Evolutionary conservation across 176 grass and related monocot species (phyloP), one percentile per base, ranked within the genome.

Genomic region (Puya raimondii): DNA sequence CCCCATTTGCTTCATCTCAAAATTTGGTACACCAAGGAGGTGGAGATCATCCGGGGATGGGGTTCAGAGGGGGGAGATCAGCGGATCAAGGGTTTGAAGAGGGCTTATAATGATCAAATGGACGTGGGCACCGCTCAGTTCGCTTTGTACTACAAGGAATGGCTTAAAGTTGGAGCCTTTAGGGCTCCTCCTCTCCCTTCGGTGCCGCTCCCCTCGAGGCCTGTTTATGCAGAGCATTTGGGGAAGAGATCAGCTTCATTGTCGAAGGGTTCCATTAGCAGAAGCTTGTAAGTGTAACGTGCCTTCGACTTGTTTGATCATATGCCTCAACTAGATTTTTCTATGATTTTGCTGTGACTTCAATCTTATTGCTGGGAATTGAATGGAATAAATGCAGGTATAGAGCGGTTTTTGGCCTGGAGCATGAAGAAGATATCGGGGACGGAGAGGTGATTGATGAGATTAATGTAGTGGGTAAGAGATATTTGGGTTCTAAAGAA

Each of bases 1-100:
- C 94, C 94, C 18, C 94, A 99, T 51, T 66, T 99, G 70, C 80
- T 99, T 52, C 94, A 99, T 47, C 75, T 99, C 85, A 92, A 99
- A 78, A 85, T 99, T 15, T 99, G 94, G 94, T 82, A 93, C 72
- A 70, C 64, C 74, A 73, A 63, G 17, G 89, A 99, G 64, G 78
- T 61, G 29, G 82, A 93, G 63, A 81, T 88, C 56, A 73, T 80
- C 29, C 61, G 71, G 5, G 70, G 21, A 15, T 83, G 81, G 47
- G 72, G 87, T 47, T 69, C 47, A n/a, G 79, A 68, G 50, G 79
- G 75, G 50, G 75, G 78, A 63, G 65, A 78, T 71, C 78, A 68
- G 54, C 69, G 66, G 66, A 84, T 76, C 79, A 86, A 90, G 84
- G 79, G 26, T 21, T 66, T 99, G 69, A 81, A 83, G 77, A 87